These are phyloP conservation scores for Brassica juncea DNA, from an alignment of 345 rosid genomes.

Conservation along the genomic window DNA sequence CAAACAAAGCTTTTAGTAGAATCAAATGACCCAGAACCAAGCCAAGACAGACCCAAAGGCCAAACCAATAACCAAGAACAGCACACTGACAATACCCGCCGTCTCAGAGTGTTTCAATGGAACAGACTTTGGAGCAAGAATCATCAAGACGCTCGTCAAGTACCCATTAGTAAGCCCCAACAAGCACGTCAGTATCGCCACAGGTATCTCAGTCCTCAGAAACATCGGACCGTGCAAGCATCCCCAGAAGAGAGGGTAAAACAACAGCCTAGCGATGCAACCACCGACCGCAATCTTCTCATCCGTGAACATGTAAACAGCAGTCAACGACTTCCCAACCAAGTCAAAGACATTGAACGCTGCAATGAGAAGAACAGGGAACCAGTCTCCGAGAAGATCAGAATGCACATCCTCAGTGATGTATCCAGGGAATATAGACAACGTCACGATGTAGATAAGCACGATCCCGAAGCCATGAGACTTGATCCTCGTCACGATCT, in stretches of 20 bases:
- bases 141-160: conserved; percentile 84
- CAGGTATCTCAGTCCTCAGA: conserved; percentile 86
- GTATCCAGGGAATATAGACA: conserved; percentile 88
- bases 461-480: conserved; percentile 78
- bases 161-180: conserved; percentile 88
- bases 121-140: conserved; percentile 76
- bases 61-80: conserved; percentile 77
- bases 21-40: conserved; percentile 93
- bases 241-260: conserved; percentile 79
- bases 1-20: conserved; percentile 20
- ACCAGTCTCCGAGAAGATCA: conserved; percentile 79
- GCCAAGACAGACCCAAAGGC: conserved; percentile 67
- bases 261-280: conserved; percentile 72
- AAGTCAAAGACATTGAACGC: conserved; percentile 86
- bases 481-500: conserved; percentile 60
- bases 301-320: conserved; percentile 59
- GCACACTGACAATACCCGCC: conserved; percentile 77
- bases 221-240: conserved; percentile 85
- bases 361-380: conserved; percentile 67
- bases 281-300: conserved; percentile 67
- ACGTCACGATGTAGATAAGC: conserved; percentile 67
- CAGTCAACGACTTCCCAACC: conserved; percentile 83
- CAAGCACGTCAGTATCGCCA: conserved; percentile 66
- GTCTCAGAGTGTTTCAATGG: conserved; percentile 78
- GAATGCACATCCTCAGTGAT: conserved; percentile 93